Base-by-base conservation (phyloP, 441 rosid species). In the Cnidoscolus chayamansa region DNA sequence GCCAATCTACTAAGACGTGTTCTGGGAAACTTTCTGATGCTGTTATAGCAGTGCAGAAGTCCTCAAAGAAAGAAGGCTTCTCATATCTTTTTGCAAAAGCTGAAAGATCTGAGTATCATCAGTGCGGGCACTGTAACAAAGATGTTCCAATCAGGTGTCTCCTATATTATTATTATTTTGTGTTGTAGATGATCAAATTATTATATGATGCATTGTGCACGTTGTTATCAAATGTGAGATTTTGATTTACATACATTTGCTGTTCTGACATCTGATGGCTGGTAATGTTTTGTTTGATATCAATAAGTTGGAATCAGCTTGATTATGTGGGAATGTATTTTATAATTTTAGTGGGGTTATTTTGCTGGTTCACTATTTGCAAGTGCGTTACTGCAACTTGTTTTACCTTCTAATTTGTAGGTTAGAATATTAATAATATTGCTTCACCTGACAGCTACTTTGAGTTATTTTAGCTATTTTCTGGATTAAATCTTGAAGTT, bases 71-170 rank as follows among this genome's bases (percentile, higher is more conserved):
- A 76, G 86, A 66, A 64, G 97, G 96, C 16, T 90, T 95, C 73
- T 75, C 86, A 32, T 87, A 89, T 86, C 95, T 93, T 56, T 90
- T 95, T 73, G 85, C 83, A 65, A 88, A 78, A 82, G 97, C 97
- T 31, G 97, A 91, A 84, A 85, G 86, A 78, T 79, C 90, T 0
- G 90, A 92, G 70, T 81, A 86, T 72, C 76, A 83, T 80, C 79
- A 71, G 73, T 95, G 99, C 35, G 90, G 85, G 72, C 98, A 87
- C 72, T 93, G 97, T 72, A 89, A 88, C 77, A 95, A 87, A 81
- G 85, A 86, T 83, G 88, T 91, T 71, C 78, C 76, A 51, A 82
- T 82, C 83, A 89, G 97, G 99, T 95, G 86, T 67, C 5, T 10
- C 8, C 32, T 68, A 25, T n/a, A 40, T 60, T 56, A 37, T 56